Conservation (phyloP, 2,329 filamentous ascomycete species). For the Elsinoe batatas region DNA sequence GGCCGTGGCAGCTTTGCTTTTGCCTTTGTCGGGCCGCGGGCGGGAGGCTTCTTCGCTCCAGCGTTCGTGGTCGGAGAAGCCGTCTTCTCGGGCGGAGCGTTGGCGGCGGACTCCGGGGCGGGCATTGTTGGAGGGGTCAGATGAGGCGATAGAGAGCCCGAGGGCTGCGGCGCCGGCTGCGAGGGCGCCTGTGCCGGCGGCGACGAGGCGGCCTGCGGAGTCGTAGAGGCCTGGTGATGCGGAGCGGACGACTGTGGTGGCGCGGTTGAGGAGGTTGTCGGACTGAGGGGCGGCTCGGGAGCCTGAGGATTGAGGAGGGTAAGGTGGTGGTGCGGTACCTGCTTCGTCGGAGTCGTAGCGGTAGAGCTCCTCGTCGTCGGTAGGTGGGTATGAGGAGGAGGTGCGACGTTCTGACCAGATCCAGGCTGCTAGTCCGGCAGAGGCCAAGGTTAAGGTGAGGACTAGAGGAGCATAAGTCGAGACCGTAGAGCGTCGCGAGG, state of each 20-base stretch:
- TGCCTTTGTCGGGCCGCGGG: conserved; percentile 36
- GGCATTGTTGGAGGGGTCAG: neutral
- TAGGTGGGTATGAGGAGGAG: conserved; percentile 33
- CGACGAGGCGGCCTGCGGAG: conserved; percentile 69
- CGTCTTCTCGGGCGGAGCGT: conserved; percentile 21
- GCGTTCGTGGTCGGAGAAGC: conserved; percentile 61
- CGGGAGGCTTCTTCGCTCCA: conserved; percentile 87
- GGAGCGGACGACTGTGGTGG: conserved; percentile 71
- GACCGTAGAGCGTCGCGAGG: conserved; percentile 49
- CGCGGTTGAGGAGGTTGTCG: conserved; percentile 59
- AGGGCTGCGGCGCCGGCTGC: conserved; percentile 67
- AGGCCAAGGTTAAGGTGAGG: conserved; percentile 77
- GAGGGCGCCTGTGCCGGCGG: conserved; percentile 63
- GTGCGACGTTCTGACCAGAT: conserved; percentile 82
- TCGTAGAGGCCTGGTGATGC: conserved; percentile 82
- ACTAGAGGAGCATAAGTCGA: conserved; percentile 84
- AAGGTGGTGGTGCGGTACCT: conserved; percentile 3
- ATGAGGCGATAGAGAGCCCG: conserved; percentile 57
- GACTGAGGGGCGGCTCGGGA: conserved; percentile 24
- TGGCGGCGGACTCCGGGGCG: neutral
- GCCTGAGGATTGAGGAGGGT: neutral
- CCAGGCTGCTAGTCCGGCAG: conserved; percentile 80
- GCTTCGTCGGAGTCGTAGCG: conserved; percentile 18
- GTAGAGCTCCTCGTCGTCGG: conserved; percentile 54
- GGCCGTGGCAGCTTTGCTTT: conserved; percentile 22